These are phyloP conservation scores for Chloropicon primus DNA, from an alignment of 139 green algal species.

Conservation along the genomic window DNA sequence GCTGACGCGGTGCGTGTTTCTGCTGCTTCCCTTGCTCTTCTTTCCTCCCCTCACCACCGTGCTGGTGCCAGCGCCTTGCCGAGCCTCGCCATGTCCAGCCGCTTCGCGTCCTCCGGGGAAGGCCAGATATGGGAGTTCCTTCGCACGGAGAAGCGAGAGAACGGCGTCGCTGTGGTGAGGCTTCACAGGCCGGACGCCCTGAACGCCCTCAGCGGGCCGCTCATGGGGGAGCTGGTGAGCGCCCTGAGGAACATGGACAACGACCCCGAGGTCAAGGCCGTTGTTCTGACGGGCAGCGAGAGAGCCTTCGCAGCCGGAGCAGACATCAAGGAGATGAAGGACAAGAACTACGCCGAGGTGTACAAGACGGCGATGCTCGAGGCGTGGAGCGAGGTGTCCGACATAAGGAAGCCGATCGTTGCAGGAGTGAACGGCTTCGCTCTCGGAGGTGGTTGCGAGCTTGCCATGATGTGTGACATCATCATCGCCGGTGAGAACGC, in stretches of 20 bases:
- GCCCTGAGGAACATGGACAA: background rate
- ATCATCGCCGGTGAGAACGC: conserved; percentile 47
- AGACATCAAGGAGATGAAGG: conserved; percentile 58
- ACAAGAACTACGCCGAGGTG: conserved; percentile 23
- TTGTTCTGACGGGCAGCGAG: conserved; percentile 46
- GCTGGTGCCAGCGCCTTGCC: background rate
- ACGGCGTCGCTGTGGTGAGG: background rate
- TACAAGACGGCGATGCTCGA: conserved; percentile 24
- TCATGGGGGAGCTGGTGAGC: background rate
- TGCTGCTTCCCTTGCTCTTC: too few relatives aligned
- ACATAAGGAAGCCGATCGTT: conserved; percentile 38
- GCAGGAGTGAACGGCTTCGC: conserved; percentile 47
- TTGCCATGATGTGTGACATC: conserved; percentile 64
- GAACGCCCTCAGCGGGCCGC: background rate
- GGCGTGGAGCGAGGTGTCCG: conserved; percentile 27
- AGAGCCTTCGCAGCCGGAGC: conserved; percentile 60
- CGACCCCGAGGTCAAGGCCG: conserved; percentile 15
- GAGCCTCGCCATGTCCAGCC: background rate
- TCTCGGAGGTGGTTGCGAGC: conserved; percentile 54
- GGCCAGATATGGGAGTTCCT: background rate
- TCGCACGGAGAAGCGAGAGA: background rate
- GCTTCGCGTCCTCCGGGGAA: background rate
- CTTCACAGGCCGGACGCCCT: background rate
- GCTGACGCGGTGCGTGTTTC: too few relatives aligned
- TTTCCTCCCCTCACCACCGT: too few relatives aligned